Base-by-base conservation (phyloP, 495 filamentous ascomycete genomes). In the Parmelia sp. region DNA sequence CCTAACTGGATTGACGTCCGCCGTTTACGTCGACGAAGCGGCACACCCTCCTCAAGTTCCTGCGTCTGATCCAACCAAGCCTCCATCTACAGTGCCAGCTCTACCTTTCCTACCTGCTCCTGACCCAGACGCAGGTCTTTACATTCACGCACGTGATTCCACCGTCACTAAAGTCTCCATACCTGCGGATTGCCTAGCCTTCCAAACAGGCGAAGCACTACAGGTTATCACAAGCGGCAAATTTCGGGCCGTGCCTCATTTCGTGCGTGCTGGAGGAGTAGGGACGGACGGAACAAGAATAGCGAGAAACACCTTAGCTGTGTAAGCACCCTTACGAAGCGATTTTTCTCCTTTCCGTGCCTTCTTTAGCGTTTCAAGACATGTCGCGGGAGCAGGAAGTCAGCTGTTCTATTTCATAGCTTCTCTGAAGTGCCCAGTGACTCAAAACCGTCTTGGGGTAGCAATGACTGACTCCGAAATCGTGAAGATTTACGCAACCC, bases 181-280 rank as follows among this genome's bases (percentile, higher is more conserved):
- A 61, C 94, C 94, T 1, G 79, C 83, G 37, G 90, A 96, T 69
- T 93, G 90, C 74, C 85, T 98, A 40, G 94, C 90, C 1, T 98
- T 98, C 70, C 94, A 98, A 80, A 98, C 94, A 0, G 94, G 94
- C 0, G 91, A 97, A 73, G 88, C 94, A 2, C 75, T 98, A 60
- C 86, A 97, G 77, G 75, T 89, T 19, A 96, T 98, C 71, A 97
- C 94, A 4, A 74, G 79, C 40, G 95, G 95, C 8, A 86, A 83
- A 71, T 96, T 98, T 76, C 88, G 87, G 72, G 95, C 94, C 2
- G 94, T 98, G 61, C 94, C 94, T 71, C 94, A 98, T 80, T 97
- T 96, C 75, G 94, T 98, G 25, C 84, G 88, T 66, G 94, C 92
- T 2, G 78, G 85, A 62, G 70, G 76, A 58, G 74, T 58, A 47